Evolutionary conservation across 2,329 filamentous ascomycete species (phyloP).

Genomic region (Diplodia sapinea): DNA sequence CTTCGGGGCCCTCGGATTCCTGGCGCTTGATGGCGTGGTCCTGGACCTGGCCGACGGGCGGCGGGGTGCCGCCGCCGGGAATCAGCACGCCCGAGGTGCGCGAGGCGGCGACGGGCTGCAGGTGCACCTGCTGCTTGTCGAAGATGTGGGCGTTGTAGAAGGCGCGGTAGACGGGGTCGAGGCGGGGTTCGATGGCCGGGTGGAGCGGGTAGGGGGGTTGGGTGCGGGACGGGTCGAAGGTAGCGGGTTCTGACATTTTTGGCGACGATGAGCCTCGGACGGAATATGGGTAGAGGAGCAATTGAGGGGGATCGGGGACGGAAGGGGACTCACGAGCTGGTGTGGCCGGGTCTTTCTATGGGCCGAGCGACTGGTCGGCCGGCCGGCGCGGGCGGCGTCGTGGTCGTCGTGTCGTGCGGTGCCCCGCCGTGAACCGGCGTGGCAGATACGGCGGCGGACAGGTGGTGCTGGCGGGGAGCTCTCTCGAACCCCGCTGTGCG

Average conservation of each 20-base stretch:
- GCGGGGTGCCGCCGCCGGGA: constrained; percentile 38
- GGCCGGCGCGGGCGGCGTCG: neutral
- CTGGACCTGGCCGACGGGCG: constrained; percentile 40
- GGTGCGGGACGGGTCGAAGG: constrained; percentile 1
- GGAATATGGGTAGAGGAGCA: neutral
- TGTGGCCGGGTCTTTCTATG: constrained; percentile 2
- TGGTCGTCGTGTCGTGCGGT: constrained; percentile 1
- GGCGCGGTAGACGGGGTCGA: constrained; percentile 50
- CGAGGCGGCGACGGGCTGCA: constrained; percentile 44
- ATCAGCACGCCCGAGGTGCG: constrained; percentile 37
- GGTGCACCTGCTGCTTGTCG: constrained; percentile 27
- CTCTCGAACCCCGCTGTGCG: constrained; percentile 22
- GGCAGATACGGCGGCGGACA: neutral
- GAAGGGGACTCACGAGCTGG: neutral
- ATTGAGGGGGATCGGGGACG: neutral
- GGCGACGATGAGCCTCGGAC: neutral
- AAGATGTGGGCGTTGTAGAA: constrained; percentile 47
- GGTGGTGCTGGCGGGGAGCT: neutral
- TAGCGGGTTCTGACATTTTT: neutral
- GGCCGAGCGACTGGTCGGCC: neutral
- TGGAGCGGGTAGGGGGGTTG: constrained; percentile 28
- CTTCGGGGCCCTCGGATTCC: constrained; percentile 37
- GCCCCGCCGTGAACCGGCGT: neutral
- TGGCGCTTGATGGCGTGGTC: constrained; percentile 34
- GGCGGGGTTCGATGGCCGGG: constrained; percentile 36